Base-by-base conservation (phyloP, 768 basidiomycete genomes). In the Strobilomyces confusus region DNA sequence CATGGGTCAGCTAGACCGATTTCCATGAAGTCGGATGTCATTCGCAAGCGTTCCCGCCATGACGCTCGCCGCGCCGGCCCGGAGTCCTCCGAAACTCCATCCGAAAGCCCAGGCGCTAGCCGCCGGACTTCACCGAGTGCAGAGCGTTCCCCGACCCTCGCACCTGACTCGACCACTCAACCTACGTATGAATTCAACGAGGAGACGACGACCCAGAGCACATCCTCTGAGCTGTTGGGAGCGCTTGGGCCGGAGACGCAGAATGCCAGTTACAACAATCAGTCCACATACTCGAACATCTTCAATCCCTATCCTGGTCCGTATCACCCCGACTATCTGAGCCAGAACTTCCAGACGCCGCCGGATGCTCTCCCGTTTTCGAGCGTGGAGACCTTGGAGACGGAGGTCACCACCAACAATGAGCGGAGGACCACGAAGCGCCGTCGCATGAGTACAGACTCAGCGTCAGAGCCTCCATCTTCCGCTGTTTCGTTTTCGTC, bases 1-100 rank as follows among this genome's bases (percentile, higher is more conserved):
- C 89, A 92, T 67, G 90, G 91, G 17, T 85, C 89, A 19, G 84
- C 87, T 2, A 84, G 91, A 23, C 91, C 91, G 2, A 89, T 92
- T 56, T 89, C 87, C 9, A 92, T 93, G 90, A 92, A 92, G 67
- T 91, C 89, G 5, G 91, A 93, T 58, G 84, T 92, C 33, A 90
- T 93, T 59, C 87, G 90, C 56, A 92, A 92, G 65, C 84, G 91
- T 37, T 89, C 90, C 2, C 77, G 90, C 1, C 89, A 91, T 59
- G 89, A 92, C 54, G 84, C 86, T 20, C 81, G 87, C 33, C 80
- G 86, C 19, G 60, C 73, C 49, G 79, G 78, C 15, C 73, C 72
- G 56, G 76, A 73, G 40, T 67, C 74, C 20, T 78, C 83, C 44
- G 86, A 89, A 55, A 87, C 86, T 0, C 85, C 86, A 1, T 89